Evolutionary conservation across 768 basidiomycete genomes (phyloP).

Genomic region (Coprinopsis cinerea): DNA sequence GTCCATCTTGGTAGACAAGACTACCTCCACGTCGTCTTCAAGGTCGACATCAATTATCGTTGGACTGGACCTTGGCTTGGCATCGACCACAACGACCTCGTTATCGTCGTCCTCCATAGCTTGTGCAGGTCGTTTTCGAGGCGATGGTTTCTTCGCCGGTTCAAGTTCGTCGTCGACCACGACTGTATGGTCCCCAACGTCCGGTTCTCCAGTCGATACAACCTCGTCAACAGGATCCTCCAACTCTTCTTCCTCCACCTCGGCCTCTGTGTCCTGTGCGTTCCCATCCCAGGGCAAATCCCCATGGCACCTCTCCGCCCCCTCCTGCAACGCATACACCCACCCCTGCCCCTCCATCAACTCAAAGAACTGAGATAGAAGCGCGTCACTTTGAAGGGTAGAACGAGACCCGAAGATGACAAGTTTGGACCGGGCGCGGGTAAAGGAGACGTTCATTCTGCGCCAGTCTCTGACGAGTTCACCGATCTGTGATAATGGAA

Average conservation of each 20-base stretch:
- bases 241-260: slow-evolving; percentile 10
- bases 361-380: slow-evolving; percentile 70
- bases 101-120: background rate
- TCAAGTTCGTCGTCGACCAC: background rate
- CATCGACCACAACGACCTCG: background rate
- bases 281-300: slow-evolving; percentile 21
- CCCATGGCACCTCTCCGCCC: slow-evolving; percentile 50
- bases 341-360: slow-evolving; percentile 70
- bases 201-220: background rate
- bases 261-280: slow-evolving; percentile 13
- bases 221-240: too few relatives aligned
- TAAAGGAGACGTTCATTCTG: slow-evolving; percentile 94
- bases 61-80: background rate
- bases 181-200: background rate
- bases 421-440: slow-evolving; percentile 85
- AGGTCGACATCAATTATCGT: background rate
- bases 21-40: background rate
- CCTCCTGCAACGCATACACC: slow-evolving; percentile 54
- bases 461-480: slow-evolving; percentile 95
- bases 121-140: background rate
- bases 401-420: slow-evolving; percentile 84
- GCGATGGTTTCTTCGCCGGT: background rate
- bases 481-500: slow-evolving; percentile 56
- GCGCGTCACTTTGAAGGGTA: slow-evolving; percentile 57
- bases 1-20: background rate